Base-by-base conservation (phyloP, 164 flowering plant species). In the Liriodendron chinense region DNA sequence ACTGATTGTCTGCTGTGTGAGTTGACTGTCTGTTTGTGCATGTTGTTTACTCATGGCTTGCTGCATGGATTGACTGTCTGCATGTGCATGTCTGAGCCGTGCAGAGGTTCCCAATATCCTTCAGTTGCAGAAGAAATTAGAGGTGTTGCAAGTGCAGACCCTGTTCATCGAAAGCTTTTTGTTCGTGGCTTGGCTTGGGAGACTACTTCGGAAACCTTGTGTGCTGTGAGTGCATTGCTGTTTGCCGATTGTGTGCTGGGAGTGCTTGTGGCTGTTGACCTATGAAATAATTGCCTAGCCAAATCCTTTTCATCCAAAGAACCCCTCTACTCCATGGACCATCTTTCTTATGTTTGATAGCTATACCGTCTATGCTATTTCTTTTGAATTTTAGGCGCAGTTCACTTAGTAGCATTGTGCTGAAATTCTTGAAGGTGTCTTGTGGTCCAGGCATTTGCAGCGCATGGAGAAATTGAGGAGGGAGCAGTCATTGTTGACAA, bases 161-260 rank as follows among this genome's bases (percentile, higher is more conserved):
- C 95, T 61, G 90, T 82, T 65, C 90, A 88, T 64, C 85, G 93
- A 86, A 91, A 89, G 91, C 92, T 91, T 87, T 90, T 89, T 87
- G 91, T 91, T 82, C 89, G 91, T 83, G 92, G 92, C 78, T 88
- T 91, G 85, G 86, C 90, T 61, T 91, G 91, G 94, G 88, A 86
- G 80, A 89, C 92, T 75, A 79, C 91, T 72, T 87, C 94, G 69
- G 94, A 89, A 84, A 91, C 90, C 69, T 84, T 88, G 92, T 86
- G 94, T 89, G 90, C 83, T 91, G 94, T 91, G 92, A 89, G 92
- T 91, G 91, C 75, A 77, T 84, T 85, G 87, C 71, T 86, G 83
- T 72, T 63, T 82, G 80, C 72, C 61, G 76, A 21, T 74, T 83
- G 84, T 82, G 84, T 80, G 79, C 77, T 76, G 78, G 75, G 69